Percentiles rank a stretch among this genome's conserved stretches.
These are phyloP conservation scores for Sarcocystis neurona DNA, from an alignment of 169 alveolate species.

Conservation along the genomic window DNA sequence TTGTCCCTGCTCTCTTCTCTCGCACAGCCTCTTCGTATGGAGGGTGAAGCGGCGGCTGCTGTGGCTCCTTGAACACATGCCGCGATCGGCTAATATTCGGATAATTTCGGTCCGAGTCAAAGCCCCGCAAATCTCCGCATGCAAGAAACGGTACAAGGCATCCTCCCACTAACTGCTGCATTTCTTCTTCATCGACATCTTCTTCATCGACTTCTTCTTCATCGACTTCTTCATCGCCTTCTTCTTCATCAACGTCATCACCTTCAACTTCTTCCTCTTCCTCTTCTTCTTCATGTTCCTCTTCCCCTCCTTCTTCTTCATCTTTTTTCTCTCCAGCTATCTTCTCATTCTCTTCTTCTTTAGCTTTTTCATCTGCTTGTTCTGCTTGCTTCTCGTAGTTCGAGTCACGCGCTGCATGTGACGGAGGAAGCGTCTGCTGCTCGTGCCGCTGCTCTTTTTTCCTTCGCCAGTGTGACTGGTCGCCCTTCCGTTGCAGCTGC, in stretches of 20 bases:
- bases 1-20: slow-evolving; percentile 23
- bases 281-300: background rate
- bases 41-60: slow-evolving; percentile 66
- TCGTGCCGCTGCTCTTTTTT: too few species aligned
- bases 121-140: slow-evolving; percentile 63
- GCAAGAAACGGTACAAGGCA: slow-evolving; percentile 65
- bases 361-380: background rate
- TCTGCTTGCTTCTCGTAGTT: background rate
- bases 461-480: too few species aligned
- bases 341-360: background rate
- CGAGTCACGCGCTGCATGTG: too few species aligned
- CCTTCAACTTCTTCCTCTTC: background rate
- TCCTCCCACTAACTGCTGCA: too few species aligned
- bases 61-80: slow-evolving; percentile 51
- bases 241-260: background rate
- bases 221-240: background rate
- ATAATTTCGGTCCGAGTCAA: slow-evolving; percentile 65
- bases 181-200: background rate
- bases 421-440: too few species aligned
- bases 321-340: background rate
- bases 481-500: too few species aligned
- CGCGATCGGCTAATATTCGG: background rate
- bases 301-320: background rate
- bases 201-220: background rate
- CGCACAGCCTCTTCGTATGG: slow-evolving; percentile 54